Conservation (phyloP, 2,329 filamentous ascomycete genomes). For the Dothidotthia symphoricarpi region DNA sequence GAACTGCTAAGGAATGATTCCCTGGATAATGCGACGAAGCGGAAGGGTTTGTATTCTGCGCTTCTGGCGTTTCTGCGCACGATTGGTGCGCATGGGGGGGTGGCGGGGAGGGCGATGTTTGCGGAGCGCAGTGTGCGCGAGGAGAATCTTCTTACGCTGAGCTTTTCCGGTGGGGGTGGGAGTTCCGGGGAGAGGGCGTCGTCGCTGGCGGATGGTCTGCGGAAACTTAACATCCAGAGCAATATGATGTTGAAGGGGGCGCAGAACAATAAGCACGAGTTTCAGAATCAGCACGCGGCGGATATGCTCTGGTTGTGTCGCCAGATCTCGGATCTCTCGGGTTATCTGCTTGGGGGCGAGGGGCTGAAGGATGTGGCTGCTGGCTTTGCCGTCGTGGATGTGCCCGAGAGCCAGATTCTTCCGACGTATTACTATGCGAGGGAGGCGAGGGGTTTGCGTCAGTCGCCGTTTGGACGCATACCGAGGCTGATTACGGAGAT, state of each 20-base stretch:
- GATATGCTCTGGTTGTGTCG: slow-evolving; percentile 38
- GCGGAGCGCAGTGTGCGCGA: slow-evolving; percentile 36
- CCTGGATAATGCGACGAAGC: slow-evolving; percentile 38
- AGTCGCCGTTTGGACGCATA: slow-evolving; percentile 45
- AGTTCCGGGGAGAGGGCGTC: slow-evolving; percentile 10
- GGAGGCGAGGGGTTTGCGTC: slow-evolving; percentile 7
- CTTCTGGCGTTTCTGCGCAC: slow-evolving; percentile 44
- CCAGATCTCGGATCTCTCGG: slow-evolving; percentile 27
- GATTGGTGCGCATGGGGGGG: slow-evolving; percentile 36
- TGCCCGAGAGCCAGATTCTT: slow-evolving; percentile 43
- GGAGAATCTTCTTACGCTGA: slow-evolving; percentile 40
- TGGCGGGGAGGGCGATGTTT: slow-evolving; percentile 32
- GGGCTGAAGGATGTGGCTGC: slow-evolving; percentile 6
- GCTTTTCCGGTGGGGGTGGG: slow-evolving; percentile 16
- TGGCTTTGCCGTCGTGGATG: slow-evolving; percentile 35
- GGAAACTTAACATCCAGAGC: slow-evolving; percentile 26
- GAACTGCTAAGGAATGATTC: slow-evolving; percentile 46
- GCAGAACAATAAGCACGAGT: slow-evolving; percentile 15
- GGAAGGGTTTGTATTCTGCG: slow-evolving; percentile 39
- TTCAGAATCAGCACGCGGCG: slow-evolving; percentile 25
- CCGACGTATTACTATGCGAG: slow-evolving; percentile 19
- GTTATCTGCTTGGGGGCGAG: no score
- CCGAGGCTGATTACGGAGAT: slow-evolving; percentile 47
- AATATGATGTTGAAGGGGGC: slow-evolving; percentile 21
- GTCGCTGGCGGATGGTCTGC: slow-evolving; percentile 27